Conservation (phyloP, 345 rosid genomes). For the Melaleuca quinquenervia region DNA sequence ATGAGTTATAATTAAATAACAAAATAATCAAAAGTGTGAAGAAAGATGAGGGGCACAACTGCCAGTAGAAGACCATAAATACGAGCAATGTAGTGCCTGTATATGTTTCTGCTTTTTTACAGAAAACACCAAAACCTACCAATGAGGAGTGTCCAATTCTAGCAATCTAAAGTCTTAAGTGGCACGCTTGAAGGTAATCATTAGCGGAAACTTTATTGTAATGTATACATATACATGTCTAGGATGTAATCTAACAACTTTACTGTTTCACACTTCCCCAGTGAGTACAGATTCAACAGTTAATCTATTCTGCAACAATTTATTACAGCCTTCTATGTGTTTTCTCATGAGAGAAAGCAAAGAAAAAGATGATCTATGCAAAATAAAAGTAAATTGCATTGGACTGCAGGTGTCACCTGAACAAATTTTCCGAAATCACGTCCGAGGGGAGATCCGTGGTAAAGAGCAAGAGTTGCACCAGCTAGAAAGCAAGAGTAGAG, state of each 20-base stretch:
- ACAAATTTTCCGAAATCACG: slow-evolving; percentile 77
- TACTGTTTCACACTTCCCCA: neutral
- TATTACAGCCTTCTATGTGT: neutral
- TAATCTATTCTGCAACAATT: neutral
- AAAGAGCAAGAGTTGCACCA: slow-evolving; percentile 80
- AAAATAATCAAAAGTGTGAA: neutral
- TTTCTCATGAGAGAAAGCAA: neutral
- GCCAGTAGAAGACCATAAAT: neutral
- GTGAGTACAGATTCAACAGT: neutral
- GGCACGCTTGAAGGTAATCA: neutral
- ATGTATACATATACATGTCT: neutral
- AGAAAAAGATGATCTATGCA: neutral
- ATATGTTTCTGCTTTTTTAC: too few species aligned
- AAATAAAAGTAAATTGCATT: neutral
- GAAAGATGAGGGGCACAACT: neutral
- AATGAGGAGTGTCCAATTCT: neutral
- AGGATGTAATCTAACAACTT: neutral
- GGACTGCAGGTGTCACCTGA: slow-evolving; percentile 29
- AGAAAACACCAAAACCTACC: neutral
- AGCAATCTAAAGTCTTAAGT: neutral
- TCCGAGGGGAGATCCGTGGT: slow-evolving; percentile 85
- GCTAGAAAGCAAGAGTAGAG: slow-evolving; percentile 56
- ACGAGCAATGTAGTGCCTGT: neutral
- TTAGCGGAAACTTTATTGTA: neutral
- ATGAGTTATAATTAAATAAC: neutral